Conservation (phyloP, 768 basidiomycete genomes). For the Leucosporidium yakuticum region DNA sequence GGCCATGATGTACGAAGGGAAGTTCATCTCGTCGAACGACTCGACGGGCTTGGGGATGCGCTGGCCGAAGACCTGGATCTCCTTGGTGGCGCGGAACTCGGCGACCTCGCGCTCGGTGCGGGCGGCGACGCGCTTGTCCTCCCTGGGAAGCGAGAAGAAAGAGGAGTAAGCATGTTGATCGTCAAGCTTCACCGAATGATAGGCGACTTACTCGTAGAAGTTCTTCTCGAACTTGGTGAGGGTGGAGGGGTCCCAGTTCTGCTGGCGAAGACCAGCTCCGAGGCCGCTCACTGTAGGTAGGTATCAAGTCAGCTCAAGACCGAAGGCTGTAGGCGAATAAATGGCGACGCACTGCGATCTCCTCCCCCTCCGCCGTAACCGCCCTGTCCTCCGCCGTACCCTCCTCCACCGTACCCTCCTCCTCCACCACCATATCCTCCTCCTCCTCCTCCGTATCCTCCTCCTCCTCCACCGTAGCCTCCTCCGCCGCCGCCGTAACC, state of each 20-base stretch:
- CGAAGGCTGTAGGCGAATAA: constrained; percentile 28
- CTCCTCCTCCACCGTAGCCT: constrained; percentile 24
- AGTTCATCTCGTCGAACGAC: constrained; percentile 87
- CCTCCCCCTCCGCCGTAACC: constrained; percentile 53
- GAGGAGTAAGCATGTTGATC: not conserved
- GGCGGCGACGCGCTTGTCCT: constrained; percentile 74
- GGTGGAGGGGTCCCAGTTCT: constrained; percentile 74
- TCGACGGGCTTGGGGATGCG: constrained; percentile 82
- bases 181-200: too few relatives aligned
- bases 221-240: constrained; percentile 93
- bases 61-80: constrained; percentile 90
- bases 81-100: constrained; percentile 72
- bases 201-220: constrained; percentile 57
- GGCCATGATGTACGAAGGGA: constrained; percentile 91
- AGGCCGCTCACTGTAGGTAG: not conserved
- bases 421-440: constrained; percentile 42
- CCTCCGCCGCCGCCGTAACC: constrained; percentile 28
- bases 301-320: not conserved
- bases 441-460: constrained; percentile 37
- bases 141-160: constrained; percentile 47
- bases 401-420: constrained; percentile 39
- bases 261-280: constrained; percentile 37
- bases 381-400: constrained; percentile 50
- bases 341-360: constrained; percentile 49
- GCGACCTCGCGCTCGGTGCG: constrained; percentile 80